Base-by-base conservation (phyloP, 192 early-diverging fungal genomes). In the Coemansia sp. region DNA sequence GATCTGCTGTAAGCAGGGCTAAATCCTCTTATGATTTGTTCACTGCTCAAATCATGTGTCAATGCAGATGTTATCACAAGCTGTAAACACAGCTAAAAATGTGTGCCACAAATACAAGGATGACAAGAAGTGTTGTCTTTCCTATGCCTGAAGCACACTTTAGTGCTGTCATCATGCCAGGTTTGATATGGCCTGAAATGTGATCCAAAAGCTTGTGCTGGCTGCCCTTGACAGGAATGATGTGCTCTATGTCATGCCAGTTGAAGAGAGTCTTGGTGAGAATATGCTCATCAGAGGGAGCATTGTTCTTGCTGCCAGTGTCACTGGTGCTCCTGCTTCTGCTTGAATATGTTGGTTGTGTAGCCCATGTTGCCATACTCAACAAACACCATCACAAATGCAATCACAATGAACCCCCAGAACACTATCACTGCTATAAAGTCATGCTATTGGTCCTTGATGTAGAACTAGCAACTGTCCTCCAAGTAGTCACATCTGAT, bases 101-200 rank as follows among this genome's bases (percentile, higher is more conserved):
- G n/a, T n/a, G n/a, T n/a, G n/a, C n/a, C n/a, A n/a, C n/a, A n/a
- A n/a, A n/a, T n/a, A n/a, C n/a, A n/a, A 93, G 78, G 5, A 90
- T 78, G 69, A 91, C 90, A 69, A 91, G 66, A 8, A 93, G 84
- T n/a, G 91, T 93, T 0, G 91, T 93, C 74, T 93, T 93, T 68
- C 91, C 91, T 6, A 81, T 81, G 21, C 86, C 86, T 19, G 77
- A 80, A 6, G 77, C 72, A 59, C 92, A 90, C 90, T 94, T 94
- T 22, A 96, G 79, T 15, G 90, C 90, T 16, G 92, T 92, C 85
- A 95, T 85, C 18, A 85, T 85, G 54, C 93, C 93, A 9, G 92
- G 90, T 48, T 84, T 85, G 52, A 92, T 88, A 54, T 86, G 90
- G 42, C 93, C 91, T 19, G 71, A 81, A n/a, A 91, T 84, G 58